Evolutionary conservation across 2,329 filamentous ascomycete genomes (phyloP), one percentile per base, ranked within the genome.

Genomic region (Tolypocladium pustulatum): DNA sequence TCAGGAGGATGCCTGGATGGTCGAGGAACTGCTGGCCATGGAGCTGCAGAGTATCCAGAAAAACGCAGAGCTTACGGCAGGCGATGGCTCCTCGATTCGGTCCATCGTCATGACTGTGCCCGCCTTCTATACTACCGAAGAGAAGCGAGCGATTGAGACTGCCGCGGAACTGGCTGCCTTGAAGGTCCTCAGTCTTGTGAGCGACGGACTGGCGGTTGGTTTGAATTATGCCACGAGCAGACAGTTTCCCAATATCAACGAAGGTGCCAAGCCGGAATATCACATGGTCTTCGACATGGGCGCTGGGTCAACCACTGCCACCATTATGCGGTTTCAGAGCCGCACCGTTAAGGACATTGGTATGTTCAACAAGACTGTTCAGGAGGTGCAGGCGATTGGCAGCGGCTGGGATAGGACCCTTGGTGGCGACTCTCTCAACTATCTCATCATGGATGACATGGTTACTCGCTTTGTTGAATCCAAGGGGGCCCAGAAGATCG

Each of bases 201-300:
- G 88, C 64, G 94, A 99, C 69, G 92, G 92, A 20, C 76, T 97
- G 61, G 91, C 94, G 37, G 93, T 99, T 59, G 94, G 91, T 32
- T 76, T 99, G 65, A 95, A 99, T 76, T 99, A 97, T 73, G 94
- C 94, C 51, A 97, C 91, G 34, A 89, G 84, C 68, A 85, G 94
- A 67, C 91, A 89, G 20, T 99, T 97, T 73, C 91, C 92, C 41
- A 91, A 84, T 66, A 79, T 94, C 61, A 89, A 84, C 58, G 87
- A 94, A 57, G 91, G 90, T 58, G 88, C 83, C 63, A 91, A 91
- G 76, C 88, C 94, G 0, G 94, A 99, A 74, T 84, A 92, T 66
- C 91, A 99, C 75, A 76, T 99, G 71, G 85, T 99, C 36, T 99
- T 94, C 69, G 94, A 99, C 71, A 97, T 99, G 92, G 94, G 94